A percentile compares a stretch with the other conserved stretches of the same genome.
phyloP scores from a whole-genome alignment of 2,329 filamentous ascomycete genomes.

The Knufia petricola region DNA sequence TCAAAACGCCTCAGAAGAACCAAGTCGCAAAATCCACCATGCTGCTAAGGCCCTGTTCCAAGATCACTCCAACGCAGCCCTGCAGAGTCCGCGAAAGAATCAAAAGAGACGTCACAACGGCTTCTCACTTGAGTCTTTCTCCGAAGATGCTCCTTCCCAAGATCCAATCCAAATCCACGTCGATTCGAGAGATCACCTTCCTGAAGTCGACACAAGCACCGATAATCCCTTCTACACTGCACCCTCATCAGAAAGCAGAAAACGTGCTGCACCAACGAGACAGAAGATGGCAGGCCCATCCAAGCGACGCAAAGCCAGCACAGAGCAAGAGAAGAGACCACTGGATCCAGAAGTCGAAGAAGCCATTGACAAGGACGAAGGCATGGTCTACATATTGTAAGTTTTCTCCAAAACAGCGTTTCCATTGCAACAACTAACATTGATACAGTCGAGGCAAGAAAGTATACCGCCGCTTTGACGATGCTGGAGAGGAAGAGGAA shows the following conservation, averaged over 20 bases:
- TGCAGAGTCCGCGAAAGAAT: conserved; percentile 32
- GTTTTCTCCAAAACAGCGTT: conserved; percentile 25
- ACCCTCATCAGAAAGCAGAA: conserved; percentile 27
- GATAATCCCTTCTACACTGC: conserved; percentile 46
- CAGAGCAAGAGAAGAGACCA: conserved; percentile 11
- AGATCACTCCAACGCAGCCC: conserved; percentile 30
- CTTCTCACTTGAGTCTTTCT: conserved; percentile 38
- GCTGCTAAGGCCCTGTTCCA: conserved; percentile 47
- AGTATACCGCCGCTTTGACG: conserved; percentile 47
- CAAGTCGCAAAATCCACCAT: conserved; percentile 36
- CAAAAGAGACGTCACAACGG: conserved; percentile 38
- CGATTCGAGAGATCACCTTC: conserved; percentile 53
- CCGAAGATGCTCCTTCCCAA: conserved; percentile 25
- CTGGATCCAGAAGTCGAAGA: conserved; percentile 39
- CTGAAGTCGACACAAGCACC: conserved; percentile 40
- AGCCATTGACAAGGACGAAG: conserved; percentile 44
- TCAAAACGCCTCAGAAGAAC: conserved; percentile 53
- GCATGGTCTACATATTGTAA: conserved; percentile 54
- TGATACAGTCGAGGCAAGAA: conserved; percentile 50
- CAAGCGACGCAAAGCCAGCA: conserved; percentile 31
- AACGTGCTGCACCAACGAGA: conserved; percentile 24
- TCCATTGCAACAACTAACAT: conserved; percentile 8
- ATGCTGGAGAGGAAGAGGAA: conserved; percentile 32
- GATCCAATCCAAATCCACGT: conserved; percentile 48
- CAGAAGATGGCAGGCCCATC: conserved; percentile 24